A percentile compares a stretch with the other conserved stretches of the same genome.
These are phyloP conservation scores for Colletotrichum incanum DNA, from an alignment of 2,329 filamentous ascomycete genomes.

Conservation along the genomic window DNA sequence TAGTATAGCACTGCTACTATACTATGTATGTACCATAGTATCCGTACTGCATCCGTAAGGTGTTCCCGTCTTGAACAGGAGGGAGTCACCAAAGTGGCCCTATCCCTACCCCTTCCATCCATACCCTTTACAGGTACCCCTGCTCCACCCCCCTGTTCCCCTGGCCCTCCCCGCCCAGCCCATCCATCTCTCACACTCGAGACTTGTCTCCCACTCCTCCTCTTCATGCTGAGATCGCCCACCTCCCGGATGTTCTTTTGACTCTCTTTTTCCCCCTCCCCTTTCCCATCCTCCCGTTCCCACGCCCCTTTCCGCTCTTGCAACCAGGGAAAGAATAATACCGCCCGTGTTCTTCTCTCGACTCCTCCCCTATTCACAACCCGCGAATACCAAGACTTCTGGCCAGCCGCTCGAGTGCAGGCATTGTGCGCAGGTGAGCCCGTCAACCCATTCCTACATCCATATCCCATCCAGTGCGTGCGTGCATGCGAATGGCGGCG, in stretches of 20 bases:
- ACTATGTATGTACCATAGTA: too few species aligned
- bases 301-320: slow-evolving; percentile 35
- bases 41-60: not conserved
- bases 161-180: slow-evolving; percentile 12
- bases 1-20: too few species aligned
- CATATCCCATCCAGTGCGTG: not conserved
- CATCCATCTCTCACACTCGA: slow-evolving; percentile 28
- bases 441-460: not conserved
- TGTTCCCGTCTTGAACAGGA: too few species aligned
- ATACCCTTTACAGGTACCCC: not conserved
- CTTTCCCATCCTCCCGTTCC: slow-evolving; percentile 11
- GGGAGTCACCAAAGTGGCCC: too few species aligned
- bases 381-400: slow-evolving; percentile 36
- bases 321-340: slow-evolving; percentile 37
- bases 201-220: slow-evolving; percentile 33
- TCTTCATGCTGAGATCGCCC: slow-evolving; percentile 41
- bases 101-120: not conserved
- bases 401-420: slow-evolving; percentile 43
- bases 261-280: slow-evolving; percentile 20
- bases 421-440: slow-evolving; percentile 44
- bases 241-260: slow-evolving; percentile 35
- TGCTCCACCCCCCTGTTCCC: slow-evolving; percentile 18
- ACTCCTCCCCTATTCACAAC: not conserved
- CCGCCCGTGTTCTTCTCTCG: not conserved
- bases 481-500: not conserved